A percentile compares a stretch with the other conserved stretches of the same genome.
These are phyloP conservation scores for Saccharomycopsis guyanensis DNA, from an alignment of 805 yeast species.

Conservation along the genomic window DNA sequence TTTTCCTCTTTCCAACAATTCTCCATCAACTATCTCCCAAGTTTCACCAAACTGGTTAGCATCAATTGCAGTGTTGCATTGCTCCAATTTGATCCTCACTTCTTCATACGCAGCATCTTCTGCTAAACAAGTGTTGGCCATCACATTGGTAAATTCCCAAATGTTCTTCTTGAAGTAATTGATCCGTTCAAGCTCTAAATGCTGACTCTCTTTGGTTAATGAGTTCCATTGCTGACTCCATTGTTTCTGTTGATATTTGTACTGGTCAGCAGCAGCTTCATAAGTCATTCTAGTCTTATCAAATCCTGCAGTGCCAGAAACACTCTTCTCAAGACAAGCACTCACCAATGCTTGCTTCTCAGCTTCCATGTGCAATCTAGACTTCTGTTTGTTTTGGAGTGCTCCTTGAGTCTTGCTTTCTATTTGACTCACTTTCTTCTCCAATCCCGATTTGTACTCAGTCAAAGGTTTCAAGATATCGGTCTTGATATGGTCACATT, in stretches of 20 bases:
- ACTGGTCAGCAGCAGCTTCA: conserved; percentile 43
- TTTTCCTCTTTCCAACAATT: background rate
- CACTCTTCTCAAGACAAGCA: conserved; percentile 51
- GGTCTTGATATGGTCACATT: conserved; percentile 41
- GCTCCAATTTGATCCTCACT: conserved; percentile 59
- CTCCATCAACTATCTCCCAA: conserved; percentile 47
- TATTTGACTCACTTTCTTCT: conserved; percentile 46
- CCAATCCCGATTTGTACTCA: conserved; percentile 43
- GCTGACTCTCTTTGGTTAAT: conserved; percentile 55
- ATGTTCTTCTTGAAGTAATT: conserved; percentile 61
- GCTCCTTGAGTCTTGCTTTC: conserved; percentile 52
- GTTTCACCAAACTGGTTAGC: conserved; percentile 53
- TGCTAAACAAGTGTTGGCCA: conserved; percentile 69
- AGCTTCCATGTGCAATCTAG: conserved; percentile 31
- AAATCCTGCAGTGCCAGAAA: conserved; percentile 24
- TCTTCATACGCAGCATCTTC: conserved; percentile 73
- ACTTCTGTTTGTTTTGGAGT: conserved; percentile 36
- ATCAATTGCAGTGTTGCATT: conserved; percentile 56
- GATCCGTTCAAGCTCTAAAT: conserved; percentile 63
- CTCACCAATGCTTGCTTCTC: conserved; percentile 44
- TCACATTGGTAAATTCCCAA: conserved; percentile 71
- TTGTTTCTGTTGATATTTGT: conserved; percentile 48
- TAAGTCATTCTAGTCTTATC: conserved; percentile 52
- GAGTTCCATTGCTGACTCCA: conserved; percentile 71
- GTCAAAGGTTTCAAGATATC: conserved; percentile 46